Base-by-base conservation (phyloP, 2,329 filamentous ascomycete species). In the Claviceps fusiformis region DNA sequence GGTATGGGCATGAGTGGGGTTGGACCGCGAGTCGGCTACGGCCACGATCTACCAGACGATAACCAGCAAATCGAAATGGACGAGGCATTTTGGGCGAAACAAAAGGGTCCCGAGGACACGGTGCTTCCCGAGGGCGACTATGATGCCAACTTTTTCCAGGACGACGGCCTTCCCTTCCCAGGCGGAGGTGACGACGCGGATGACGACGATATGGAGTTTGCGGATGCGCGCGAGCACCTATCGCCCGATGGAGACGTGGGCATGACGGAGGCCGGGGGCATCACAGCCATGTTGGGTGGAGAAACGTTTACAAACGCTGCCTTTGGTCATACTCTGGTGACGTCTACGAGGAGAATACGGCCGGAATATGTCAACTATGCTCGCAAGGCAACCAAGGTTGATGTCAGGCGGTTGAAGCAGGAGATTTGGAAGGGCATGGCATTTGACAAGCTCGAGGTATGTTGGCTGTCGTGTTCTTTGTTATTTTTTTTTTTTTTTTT, bases 101-200 rank as follows among this genome's bases (percentile, higher is more conserved):
- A 78, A 71, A 87, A 81, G 67, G 83, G 73, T 61, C 79, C 73
- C 53, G 83, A 85, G 29, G 82, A 82, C 48, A 79, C 75, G 3
- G 77, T 72, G 1, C 68, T 79, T 43, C 78, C 78, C 3, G 76
- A 82, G 62, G 91, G 91, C 58, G 85, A 95, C 65, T 98, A 97
- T 70, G 90, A 97, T 67, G 92, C 93, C 57, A 87, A 97, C 69
- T 98, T 97, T 79, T 98, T 97, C 75, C 86, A 93, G 63, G 93
- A 97, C 64, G 88, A 92, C 62, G 85, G 80, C 1, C 73, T 91
- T 59, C 83, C 85, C 1, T 80, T 89, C 62, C 75, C 80, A 1
- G 47, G 46, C 6, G 83, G 80, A 11, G 82, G 75, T 5, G 74
- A 76, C 50, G 69, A 75, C 27, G 76, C 77, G 33, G 83, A 85